Base-by-base conservation (phyloP, 148 eudicot genomes). In the Camellia sinensis region DNA sequence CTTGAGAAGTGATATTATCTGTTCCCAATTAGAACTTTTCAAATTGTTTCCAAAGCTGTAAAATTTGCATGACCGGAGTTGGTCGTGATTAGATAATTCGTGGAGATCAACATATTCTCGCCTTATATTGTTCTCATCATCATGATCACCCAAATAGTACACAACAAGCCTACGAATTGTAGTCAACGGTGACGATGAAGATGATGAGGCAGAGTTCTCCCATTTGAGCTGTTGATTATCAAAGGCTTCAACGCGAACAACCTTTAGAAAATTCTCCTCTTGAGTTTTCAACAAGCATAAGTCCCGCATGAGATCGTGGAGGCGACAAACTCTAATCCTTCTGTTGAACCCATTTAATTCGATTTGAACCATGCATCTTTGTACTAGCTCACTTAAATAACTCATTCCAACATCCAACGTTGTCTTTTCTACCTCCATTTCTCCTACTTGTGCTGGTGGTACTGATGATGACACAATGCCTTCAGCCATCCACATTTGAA, bases 401-500 rank as follows among this genome's bases (percentile, higher is more conserved):
- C 46, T 4, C 18, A 1, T 7, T 11, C 6, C 71, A 40, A 67
- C 71, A 37, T 67, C 71, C 71, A 12, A n/a, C 71, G 12, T 37
- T 67, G 46, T 67, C 19, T 67, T 48, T 67, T 67, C 71, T 29
- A 29, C 37, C 37, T 29, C 1, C 37, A 29, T 29, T 40, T 67
- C n/a, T 67, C 17, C 18, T 40, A 10, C 13, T 10, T 29, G 37
- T 29, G 37, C 1, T 29, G 37, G 37, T 29, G 37, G 37, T 29
- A 29, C 37, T 29, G 37, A 29, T 29, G 73, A 21, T 45, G 75
- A 72, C 18, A 84, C 83, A 53, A 84, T 40, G 29, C 89, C 87
- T 76, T 87, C 89, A 76, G 87, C 83, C 41, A 80, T 79, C 87
- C 87, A 87, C 76, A 82, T 41, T 54, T 75, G 74, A 60, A 63